Conservation (phyloP, 352 stramenopile species). For the Phytophthora fragariaefolia region DNA sequence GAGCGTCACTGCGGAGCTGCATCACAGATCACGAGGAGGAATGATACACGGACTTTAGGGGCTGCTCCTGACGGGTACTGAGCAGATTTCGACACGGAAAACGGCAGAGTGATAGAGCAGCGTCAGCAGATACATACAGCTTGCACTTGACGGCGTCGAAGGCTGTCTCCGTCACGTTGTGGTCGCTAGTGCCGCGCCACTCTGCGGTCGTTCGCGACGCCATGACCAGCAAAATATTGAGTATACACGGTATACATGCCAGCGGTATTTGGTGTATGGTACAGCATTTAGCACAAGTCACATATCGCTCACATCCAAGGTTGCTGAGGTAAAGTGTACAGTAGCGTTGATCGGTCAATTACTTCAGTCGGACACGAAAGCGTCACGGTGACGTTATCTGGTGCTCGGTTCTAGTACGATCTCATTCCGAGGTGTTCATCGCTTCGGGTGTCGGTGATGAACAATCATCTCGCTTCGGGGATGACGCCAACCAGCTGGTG, state of each 20-base stretch:
- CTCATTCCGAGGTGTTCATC: constrained; percentile 8
- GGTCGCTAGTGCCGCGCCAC: constrained; percentile 65
- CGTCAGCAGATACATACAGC: constrained; percentile 41
- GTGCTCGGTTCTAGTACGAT: not conserved
- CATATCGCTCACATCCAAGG: not conserved
- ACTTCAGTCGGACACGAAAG: not conserved
- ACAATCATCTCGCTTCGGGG: constrained; percentile 4
- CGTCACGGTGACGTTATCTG: constrained; percentile 13
- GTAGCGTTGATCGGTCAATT: not conserved
- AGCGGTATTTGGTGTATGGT: not conserved
- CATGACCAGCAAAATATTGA: constrained; percentile 19
- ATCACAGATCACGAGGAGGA: not conserved
- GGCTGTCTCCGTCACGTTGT: constrained; percentile 82
- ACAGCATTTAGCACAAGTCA: not conserved
- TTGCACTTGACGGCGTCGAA: constrained; percentile 82
- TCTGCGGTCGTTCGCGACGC: constrained; percentile 7
- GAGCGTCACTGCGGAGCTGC: constrained; percentile 64
- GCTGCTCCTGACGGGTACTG: constrained; percentile 9
- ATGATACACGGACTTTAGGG: constrained; percentile 31
- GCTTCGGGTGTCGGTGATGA: not conserved
- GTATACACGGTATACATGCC: not conserved
- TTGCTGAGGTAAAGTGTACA: no score
- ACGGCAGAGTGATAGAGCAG: not conserved
- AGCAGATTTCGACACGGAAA: not conserved
- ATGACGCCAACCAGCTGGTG: constrained; percentile 4